These are phyloP conservation scores for Sclerospora graminicola DNA, from an alignment of 352 stramenopile species.

Conservation along the genomic window DNA sequence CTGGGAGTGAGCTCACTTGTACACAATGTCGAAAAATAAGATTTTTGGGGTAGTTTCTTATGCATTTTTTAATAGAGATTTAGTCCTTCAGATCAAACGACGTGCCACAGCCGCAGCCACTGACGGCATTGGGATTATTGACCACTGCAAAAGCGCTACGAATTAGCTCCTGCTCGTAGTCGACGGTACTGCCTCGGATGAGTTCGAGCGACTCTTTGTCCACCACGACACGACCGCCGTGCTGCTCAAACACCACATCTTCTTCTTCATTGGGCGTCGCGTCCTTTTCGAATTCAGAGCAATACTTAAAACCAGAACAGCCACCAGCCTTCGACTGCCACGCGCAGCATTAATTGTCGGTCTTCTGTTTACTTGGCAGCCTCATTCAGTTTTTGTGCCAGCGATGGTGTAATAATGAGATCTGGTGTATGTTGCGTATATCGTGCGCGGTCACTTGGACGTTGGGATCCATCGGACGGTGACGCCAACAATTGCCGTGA, in stretches of 20 bases:
- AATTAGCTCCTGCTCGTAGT: constrained; percentile 97
- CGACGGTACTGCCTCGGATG: constrained; percentile 89
- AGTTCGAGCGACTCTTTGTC: constrained; percentile 92
- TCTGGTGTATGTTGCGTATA: constrained; percentile 43
- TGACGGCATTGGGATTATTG: constrained; percentile 96
- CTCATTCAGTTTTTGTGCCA: constrained; percentile 55
- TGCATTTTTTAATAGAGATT: neutral
- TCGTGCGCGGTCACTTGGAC: constrained; percentile 32
- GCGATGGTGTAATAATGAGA: constrained; percentile 59
- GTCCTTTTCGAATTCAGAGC: constrained; percentile 81
- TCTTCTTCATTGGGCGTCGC: constrained; percentile 37
- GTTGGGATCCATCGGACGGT: constrained; percentile 17
- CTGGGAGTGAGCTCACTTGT: constrained; percentile 62
- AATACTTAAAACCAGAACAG: constrained; percentile 92
- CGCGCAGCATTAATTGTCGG: constrained; percentile 63
- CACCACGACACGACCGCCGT: constrained; percentile 83
- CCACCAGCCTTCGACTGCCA: constrained; percentile 88
- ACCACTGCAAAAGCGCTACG: constrained; percentile 92
- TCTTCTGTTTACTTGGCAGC: constrained; percentile 43
- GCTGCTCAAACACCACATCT: constrained; percentile 76
- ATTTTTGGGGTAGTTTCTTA: neutral
- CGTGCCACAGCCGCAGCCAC: constrained; percentile 93
- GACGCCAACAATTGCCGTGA: constrained; percentile 9
- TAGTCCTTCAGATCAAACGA: constrained; percentile 96
- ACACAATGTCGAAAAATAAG: no score